Conservation (phyloP, 352 stramenopile genomes). For the Phytopythium boreale region DNA sequence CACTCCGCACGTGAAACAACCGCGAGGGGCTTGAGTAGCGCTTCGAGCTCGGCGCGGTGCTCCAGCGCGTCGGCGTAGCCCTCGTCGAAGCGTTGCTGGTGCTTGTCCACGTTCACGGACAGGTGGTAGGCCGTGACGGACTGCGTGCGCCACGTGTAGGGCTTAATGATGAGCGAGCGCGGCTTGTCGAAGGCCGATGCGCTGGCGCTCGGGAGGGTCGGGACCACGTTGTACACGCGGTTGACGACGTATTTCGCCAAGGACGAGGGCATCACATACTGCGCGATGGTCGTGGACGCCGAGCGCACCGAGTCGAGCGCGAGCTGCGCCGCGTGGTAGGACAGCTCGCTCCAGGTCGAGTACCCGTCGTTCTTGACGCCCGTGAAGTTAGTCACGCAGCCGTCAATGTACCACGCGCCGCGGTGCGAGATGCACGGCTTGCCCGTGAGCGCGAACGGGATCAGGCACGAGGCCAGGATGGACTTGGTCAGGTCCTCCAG, state of each 20-base stretch:
- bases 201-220: slow-evolving; percentile 31
- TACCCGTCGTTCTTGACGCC: slow-evolving; percentile 57
- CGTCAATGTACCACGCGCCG: slow-evolving; percentile 70
- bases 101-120: slow-evolving; percentile 43
- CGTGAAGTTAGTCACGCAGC: slow-evolving; percentile 71
- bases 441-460: slow-evolving; percentile 65
- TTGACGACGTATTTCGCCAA: slow-evolving; percentile 44
- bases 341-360: slow-evolving; percentile 51
- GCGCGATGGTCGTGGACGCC: slow-evolving; percentile 30
- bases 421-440: slow-evolving; percentile 57
- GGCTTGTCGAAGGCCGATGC: slow-evolving; percentile 2
- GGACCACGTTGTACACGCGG: slow-evolving; percentile 40
- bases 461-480: slow-evolving; percentile 63
- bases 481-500: slow-evolving; percentile 60
- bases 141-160: slow-evolving; percentile 62
- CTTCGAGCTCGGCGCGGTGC: slow-evolving; percentile 48
- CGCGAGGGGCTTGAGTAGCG: slow-evolving; percentile 15
- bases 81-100: slow-evolving; percentile 54
- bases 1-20: neutral
- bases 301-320: slow-evolving; percentile 37
- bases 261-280: slow-evolving; percentile 35
- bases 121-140: slow-evolving; percentile 52
- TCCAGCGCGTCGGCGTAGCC: slow-evolving; percentile 58
- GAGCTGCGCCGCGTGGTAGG: slow-evolving; percentile 48
- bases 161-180: slow-evolving; percentile 50